A percentile compares a stretch with the other conserved stretches of the same genome.
phyloP scores from a whole-genome alignment of 2,329 filamentous ascomycete genomes.

The Trichophyton rubrum region DNA sequence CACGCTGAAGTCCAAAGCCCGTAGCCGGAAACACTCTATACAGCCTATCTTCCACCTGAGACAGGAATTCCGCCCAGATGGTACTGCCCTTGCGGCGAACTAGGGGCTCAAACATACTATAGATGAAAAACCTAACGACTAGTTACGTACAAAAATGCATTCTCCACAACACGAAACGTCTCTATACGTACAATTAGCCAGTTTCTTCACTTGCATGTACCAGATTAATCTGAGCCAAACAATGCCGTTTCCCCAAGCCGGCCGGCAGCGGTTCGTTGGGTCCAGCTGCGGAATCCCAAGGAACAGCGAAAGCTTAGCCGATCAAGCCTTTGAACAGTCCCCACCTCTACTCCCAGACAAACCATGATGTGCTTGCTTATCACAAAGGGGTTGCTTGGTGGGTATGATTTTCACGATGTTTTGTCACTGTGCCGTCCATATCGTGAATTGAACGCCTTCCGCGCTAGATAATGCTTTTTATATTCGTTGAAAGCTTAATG shows the following conservation, averaged over 20 bases:
- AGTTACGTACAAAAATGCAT: not conserved
- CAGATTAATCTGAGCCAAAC: not conserved
- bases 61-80: not conserved
- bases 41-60: not conserved
- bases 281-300: not conserved
- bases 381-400: not conserved
- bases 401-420: not conserved
- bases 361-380: not conserved
- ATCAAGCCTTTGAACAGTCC: not conserved
- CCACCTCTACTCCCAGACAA: not conserved
- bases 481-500: not conserved
- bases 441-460: not conserved
- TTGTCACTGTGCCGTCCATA: not conserved
- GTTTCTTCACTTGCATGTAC: not conserved
- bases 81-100: not conserved
- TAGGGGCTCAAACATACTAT: not conserved
- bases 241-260: constrained; percentile 1
- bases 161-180: not conserved
- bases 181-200: not conserved
- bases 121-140: not conserved
- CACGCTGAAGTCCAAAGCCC: not conserved
- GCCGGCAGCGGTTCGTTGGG: not conserved
- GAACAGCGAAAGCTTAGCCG: constrained; percentile 2
- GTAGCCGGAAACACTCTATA: not conserved
- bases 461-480: not conserved